phyloP scores from a whole-genome alignment of 768 basidiomycete species.

The Pholiota microspora region DNA sequence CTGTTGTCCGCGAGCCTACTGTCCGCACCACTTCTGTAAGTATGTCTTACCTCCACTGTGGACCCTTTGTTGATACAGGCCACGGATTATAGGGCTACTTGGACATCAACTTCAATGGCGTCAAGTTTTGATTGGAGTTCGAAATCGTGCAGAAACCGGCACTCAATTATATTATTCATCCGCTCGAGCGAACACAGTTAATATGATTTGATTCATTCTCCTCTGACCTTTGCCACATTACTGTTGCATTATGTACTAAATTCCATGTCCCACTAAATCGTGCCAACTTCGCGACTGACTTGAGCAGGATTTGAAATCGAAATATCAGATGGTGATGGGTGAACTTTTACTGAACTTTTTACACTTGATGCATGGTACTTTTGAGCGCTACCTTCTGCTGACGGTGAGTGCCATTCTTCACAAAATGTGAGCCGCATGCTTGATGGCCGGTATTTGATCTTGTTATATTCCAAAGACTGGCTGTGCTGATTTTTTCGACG shows the following conservation, averaged over 20 bases:
- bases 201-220: background rate
- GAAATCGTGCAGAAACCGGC: background rate
- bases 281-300: no score
- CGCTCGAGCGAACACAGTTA: background rate
- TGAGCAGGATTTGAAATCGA: no score
- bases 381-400: no score
- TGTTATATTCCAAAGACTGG: constrained; percentile 9
- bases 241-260: no score
- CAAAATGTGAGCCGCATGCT: no score
- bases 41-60: background rate
- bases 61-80: background rate
- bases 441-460: constrained; percentile 5
- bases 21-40: background rate
- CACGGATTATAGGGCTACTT: background rate
- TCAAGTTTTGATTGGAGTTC: background rate
- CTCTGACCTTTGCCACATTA: no score
- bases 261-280: no score
- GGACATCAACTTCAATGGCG: background rate
- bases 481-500: constrained; percentile 10
- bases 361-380: no score
- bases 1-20: background rate
- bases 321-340: no score
- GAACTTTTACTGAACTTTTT: no score
- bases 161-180: background rate
- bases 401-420: no score